Evolutionary conservation across 257 asterid genomes (phyloP).

Genomic region (Echium plantagineum): DNA sequence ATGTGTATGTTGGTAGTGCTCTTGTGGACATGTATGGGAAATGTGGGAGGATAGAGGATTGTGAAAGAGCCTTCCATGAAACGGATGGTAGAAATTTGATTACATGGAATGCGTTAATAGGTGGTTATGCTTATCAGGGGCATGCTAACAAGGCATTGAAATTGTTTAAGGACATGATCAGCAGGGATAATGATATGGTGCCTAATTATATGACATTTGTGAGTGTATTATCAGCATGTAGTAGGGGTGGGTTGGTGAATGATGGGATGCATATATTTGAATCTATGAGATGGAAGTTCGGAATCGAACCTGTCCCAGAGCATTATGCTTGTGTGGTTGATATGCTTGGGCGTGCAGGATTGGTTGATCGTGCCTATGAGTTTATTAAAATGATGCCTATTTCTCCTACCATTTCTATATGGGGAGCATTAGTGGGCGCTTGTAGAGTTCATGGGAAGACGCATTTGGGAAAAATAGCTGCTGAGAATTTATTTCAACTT

Average conservation of each 20-base stretch:
- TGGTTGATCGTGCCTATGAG: conserved; percentile 61
- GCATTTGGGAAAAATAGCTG: conserved; percentile 65
- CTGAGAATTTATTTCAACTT: conserved; percentile 60
- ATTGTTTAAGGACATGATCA: conserved; percentile 45
- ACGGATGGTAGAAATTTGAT: conserved; percentile 54
- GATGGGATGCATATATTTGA: conserved; percentile 56
- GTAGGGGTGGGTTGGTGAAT: conserved; percentile 73
- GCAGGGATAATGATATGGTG: conserved; percentile 10
- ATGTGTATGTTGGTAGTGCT: conserved; percentile 73
- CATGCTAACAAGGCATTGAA: conserved; percentile 50
- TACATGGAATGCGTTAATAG: conserved; percentile 75
- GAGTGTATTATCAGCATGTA: conserved; percentile 69
- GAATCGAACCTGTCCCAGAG: conserved; percentile 63
- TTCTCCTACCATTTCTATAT: conserved; percentile 56
- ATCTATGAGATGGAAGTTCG: conserved; percentile 42
- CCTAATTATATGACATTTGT: conserved; percentile 81
- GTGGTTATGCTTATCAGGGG: conserved; percentile 86
- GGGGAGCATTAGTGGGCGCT: conserved; percentile 87
- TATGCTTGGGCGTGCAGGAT: conserved; percentile 85
- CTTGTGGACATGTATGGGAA: conserved; percentile 89
- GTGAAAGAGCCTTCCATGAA: conserved; percentile 41
- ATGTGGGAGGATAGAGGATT: conserved; percentile 64
- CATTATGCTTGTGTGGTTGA: conserved; percentile 87
- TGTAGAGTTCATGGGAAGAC: conserved; percentile 59
- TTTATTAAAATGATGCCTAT: conserved; percentile 47